Conservation (phyloP, 345 rosid genomes). For the Lagerstroemia speciosa region DNA sequence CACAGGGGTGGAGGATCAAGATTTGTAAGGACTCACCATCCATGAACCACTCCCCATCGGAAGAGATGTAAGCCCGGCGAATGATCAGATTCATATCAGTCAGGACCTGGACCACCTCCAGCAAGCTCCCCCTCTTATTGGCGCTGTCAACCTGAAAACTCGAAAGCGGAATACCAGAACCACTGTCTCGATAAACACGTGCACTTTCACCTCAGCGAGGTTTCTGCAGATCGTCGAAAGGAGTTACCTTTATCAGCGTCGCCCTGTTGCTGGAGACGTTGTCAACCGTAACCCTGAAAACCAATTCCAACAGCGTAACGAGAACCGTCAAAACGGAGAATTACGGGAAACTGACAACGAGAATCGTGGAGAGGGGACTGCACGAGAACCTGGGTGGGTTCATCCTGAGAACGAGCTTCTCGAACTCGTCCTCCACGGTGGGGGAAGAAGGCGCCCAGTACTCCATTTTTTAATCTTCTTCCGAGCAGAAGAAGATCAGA, state of each 20-base stretch:
- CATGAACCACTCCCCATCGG: conserved; percentile 89
- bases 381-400: conserved; percentile 73
- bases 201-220: not conserved
- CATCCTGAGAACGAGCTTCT: conserved; percentile 66
- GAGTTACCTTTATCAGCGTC: conserved; percentile 56
- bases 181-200: not conserved
- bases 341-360: not conserved
- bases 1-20: not conserved
- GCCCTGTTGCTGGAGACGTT: conserved; percentile 47
- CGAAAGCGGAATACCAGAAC: not conserved
- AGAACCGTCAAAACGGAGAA: conserved; percentile 2
- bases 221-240: not conserved
- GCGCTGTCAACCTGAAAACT: conserved; percentile 64
- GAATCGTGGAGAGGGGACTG: too few species aligned
- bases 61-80: conserved; percentile 74
- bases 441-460: conserved; percentile 48
- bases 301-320: conserved; percentile 12
- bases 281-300: conserved; percentile 65
- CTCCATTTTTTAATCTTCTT: conserved; percentile 57
- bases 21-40: conserved; percentile 51
- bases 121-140: conserved; percentile 64
- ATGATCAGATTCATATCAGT: conserved; percentile 63
- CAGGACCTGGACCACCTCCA: conserved; percentile 78
- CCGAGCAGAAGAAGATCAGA: not conserved
- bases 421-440: conserved; percentile 50